A percentile compares a stretch with the other conserved stretches of the same genome.
phyloP scores from a whole-genome alignment of 2,329 filamentous ascomycete species.

The Capronia epimyces region DNA sequence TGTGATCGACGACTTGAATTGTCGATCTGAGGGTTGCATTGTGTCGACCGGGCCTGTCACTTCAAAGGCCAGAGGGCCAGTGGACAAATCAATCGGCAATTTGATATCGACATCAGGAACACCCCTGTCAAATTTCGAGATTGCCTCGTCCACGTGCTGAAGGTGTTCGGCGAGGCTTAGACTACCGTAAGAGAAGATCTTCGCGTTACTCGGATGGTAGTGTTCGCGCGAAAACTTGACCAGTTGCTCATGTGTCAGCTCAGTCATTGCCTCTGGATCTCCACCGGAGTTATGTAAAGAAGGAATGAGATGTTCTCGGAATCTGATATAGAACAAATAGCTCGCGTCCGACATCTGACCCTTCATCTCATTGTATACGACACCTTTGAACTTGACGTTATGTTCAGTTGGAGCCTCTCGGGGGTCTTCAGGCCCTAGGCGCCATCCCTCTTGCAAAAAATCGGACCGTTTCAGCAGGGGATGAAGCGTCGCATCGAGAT shows the following conservation, averaged over 20 bases:
- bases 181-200: slow-evolving; percentile 91
- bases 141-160: slow-evolving; percentile 66
- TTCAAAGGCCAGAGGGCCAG: slow-evolving; percentile 62
- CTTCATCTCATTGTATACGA: slow-evolving; percentile 99
- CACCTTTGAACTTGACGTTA: slow-evolving; percentile 78
- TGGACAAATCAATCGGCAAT: slow-evolving; percentile 63
- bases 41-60: slow-evolving; percentile 80
- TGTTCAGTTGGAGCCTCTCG: slow-evolving; percentile 42
- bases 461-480: slow-evolving; percentile 85
- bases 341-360: slow-evolving; percentile 96
- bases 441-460: slow-evolving; percentile 95
- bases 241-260: slow-evolving; percentile 85
- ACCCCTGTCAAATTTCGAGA: slow-evolving; percentile 68
- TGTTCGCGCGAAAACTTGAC: slow-evolving; percentile 83
- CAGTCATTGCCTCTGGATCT: slow-evolving; percentile 92
- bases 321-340: slow-evolving; percentile 92
- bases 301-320: slow-evolving; percentile 90
- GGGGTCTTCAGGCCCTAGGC: slow-evolving; percentile 87
- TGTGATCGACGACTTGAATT: slow-evolving; percentile 88
- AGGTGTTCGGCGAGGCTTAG: slow-evolving; percentile 81
- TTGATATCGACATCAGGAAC: slow-evolving; percentile 67
- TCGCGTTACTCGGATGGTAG: slow-evolving; percentile 96
- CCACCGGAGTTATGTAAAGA: slow-evolving; percentile 94
- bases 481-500: slow-evolving; percentile 87
- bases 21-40: slow-evolving; percentile 75